phyloP scores from a whole-genome alignment of 805 yeast genomes.

The Isabelozyma rhagii region DNA sequence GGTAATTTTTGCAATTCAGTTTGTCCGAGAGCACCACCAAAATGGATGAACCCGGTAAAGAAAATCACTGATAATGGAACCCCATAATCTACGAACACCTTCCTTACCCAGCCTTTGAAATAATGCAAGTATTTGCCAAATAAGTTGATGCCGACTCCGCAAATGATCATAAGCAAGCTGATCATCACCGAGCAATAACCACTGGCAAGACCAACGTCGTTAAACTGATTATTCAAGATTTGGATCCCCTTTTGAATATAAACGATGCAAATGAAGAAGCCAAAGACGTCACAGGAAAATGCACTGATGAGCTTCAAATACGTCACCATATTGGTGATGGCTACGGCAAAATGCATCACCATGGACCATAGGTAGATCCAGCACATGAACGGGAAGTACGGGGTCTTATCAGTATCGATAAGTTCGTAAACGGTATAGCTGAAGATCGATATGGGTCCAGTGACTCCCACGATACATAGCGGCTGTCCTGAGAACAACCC shows the following conservation, averaged over 20 bases:
- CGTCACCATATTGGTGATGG: conserved; percentile 64
- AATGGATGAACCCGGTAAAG: conserved; percentile 90
- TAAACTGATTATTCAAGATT: conserved; percentile 70
- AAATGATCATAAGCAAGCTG: conserved; percentile 69
- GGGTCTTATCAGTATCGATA: conserved; percentile 50
- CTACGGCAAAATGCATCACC: conserved; percentile 73
- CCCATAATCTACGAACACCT: conserved; percentile 79
- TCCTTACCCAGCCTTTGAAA: conserved; percentile 58
- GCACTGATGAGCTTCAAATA: conserved; percentile 69
- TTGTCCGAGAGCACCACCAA: conserved; percentile 70
- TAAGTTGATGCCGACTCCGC: conserved; percentile 61
- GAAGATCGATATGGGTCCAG: conserved; percentile 93
- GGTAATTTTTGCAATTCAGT: conserved; percentile 64
- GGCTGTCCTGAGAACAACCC: conserved; percentile 90
- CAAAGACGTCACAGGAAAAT: conserved; percentile 90
- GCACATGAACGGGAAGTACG: conserved; percentile 88
- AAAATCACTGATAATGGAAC: conserved; percentile 81
- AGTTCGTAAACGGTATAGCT: conserved; percentile 84
- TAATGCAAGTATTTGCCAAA: conserved; percentile 64
- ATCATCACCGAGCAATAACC: conserved; percentile 77
- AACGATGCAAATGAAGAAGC: conserved; percentile 82
- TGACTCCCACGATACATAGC: conserved; percentile 91
- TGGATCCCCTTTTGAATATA: conserved; percentile 91
- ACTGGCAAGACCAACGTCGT: conserved; percentile 28
- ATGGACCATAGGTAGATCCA: conserved; percentile 94